Conservation (phyloP, 805 yeast genomes). For the Saitoella complicata region DNA sequence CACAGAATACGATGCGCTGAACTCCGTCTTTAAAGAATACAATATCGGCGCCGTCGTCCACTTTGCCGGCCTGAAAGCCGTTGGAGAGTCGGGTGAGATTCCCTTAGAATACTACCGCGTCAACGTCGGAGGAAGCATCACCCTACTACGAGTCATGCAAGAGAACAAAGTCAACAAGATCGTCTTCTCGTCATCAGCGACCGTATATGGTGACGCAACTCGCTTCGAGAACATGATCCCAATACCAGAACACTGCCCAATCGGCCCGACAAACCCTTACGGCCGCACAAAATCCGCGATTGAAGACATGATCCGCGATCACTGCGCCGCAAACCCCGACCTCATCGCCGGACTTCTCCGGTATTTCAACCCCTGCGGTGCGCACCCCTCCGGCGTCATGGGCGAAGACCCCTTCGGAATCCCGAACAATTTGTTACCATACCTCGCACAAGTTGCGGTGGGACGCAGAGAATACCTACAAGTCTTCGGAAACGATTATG, state of each 20-base stretch:
- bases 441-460: constrained; percentile 60
- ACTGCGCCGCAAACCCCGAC: constrained; percentile 27
- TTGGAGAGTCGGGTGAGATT: constrained; percentile 54
- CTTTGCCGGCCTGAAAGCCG: constrained; percentile 73
- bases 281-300: constrained; percentile 55
- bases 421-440: constrained; percentile 64
- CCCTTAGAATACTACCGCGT: constrained; percentile 56
- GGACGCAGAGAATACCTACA: constrained; percentile 49
- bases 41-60: constrained; percentile 48
- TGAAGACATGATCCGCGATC: constrained; percentile 45
- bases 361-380: constrained; percentile 75
- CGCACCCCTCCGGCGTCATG: constrained; percentile 63
- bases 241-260: constrained; percentile 62
- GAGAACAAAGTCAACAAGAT: constrained; percentile 32
- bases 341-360: constrained; percentile 42
- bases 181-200: constrained; percentile 66
- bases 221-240: constrained; percentile 58
- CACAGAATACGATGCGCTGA: constrained; percentile 33
- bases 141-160: constrained; percentile 38
- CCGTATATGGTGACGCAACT: constrained; percentile 71
- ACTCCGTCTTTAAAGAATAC: constrained; percentile 32
- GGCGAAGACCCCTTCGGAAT: constrained; percentile 72
- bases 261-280: constrained; percentile 61
- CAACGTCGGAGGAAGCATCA: constrained; percentile 50
- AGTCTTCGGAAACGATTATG: constrained; percentile 61